Conservation (phyloP, 148 eudicot genomes). For the Heliamphora exappendiculata region DNA sequence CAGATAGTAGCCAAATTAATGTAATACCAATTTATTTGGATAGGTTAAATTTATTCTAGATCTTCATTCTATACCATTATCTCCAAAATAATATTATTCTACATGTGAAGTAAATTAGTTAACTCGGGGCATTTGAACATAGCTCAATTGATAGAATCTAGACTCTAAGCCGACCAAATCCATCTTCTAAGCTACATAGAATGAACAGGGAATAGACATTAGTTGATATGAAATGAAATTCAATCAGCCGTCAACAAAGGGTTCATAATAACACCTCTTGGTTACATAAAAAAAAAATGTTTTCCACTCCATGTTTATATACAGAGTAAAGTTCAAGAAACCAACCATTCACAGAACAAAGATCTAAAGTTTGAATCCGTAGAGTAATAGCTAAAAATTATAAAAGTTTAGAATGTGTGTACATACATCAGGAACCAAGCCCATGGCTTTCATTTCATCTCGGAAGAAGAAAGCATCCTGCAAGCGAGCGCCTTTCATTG, state of each 20-base stretch:
- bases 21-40: too few species aligned
- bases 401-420: background rate
- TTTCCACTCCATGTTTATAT: background rate
- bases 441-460: slow-evolving; percentile 81
- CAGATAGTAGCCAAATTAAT: background rate
- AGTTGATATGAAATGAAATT: background rate
- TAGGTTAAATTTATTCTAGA: background rate
- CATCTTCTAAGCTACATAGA: background rate
- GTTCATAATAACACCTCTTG: background rate
- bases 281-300: background rate
- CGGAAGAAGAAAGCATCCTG: slow-evolving; percentile 85
- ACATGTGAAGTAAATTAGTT: background rate
- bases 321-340: background rate
- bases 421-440: slow-evolving; percentile 94
- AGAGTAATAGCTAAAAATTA: background rate
- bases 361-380: background rate
- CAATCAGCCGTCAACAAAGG: background rate
- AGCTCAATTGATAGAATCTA: too few species aligned
- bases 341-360: background rate
- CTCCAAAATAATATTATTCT: background rate
- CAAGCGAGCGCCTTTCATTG: slow-evolving; percentile 72
- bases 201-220: background rate
- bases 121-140: too few species aligned
- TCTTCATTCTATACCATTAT: background rate
- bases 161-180: too few species aligned